Evolutionary conservation across 305 asterid species (phyloP), one percentile per base, ranked within the genome.

Genomic region (Fraxinus floribunda): DNA sequence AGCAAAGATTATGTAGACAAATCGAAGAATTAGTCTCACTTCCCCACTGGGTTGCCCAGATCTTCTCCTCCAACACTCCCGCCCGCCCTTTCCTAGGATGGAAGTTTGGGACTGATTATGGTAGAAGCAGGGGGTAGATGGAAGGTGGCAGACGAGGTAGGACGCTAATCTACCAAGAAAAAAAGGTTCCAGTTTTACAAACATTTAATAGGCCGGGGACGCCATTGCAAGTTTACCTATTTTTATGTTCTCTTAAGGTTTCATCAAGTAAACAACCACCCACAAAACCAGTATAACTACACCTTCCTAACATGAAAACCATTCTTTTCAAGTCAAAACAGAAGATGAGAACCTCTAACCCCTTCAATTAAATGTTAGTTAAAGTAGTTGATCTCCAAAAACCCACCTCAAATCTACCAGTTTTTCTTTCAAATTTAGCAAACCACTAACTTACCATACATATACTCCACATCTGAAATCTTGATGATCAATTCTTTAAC

Each of bases 381-480:
- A 87, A 84, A 85, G 93, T 85, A 3, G 97, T 89, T 93, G 89
- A 93, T 72, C 96, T 91, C 90, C 96, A 86, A n/a, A 86, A 77
- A 62, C 77, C 81, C 30, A 57, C 76, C 82, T 83, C 84, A 82
- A 80, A 93, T 49, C 91, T 80, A 90, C 94, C 89, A 24, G 30
- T 57, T 46, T 83, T 73, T 81, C 86, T 22, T 22, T 64, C 88
- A 77, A 85, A 80, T 57, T 39, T 60, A 36, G 26, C 6, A 62
- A 83, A 60, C 80, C 10, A 36, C n/a, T 77, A 32, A 13, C 46
- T 36, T 68, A 10, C 68, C 30, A 1, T 57, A 57, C 26, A 57
- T 22, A 26, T 60, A 5, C 77, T 32, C 26, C 60, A 82, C 64
- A 52, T 62, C 68, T 39, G 3, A 35, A 32, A 30, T 13, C 20